Conservation (phyloP, 305 asterid species). For the Ajuga reptans region DNA sequence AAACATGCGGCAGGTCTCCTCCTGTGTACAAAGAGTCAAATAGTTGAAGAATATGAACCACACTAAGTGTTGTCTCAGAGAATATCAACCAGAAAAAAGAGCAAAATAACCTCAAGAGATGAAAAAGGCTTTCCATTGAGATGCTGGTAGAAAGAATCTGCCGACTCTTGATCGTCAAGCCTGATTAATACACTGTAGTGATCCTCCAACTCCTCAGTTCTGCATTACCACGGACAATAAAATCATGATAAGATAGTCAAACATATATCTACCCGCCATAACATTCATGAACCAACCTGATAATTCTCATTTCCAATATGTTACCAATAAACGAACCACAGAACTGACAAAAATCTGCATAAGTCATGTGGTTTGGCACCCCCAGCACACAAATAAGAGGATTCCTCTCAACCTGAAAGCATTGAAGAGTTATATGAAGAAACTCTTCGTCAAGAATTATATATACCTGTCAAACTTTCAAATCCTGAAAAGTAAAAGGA, state of each 20-base stretch:
- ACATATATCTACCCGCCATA: not conserved
- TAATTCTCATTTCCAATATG: conserved; percentile 82
- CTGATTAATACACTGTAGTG: conserved; percentile 69
- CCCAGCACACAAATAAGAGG: conserved; percentile 83
- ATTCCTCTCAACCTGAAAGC: conserved; percentile 58
- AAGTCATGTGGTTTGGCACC: conserved; percentile 92
- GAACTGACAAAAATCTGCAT: conserved; percentile 89
- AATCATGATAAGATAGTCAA: conserved; percentile 21
- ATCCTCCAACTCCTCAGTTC: conserved; percentile 80
- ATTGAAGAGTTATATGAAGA: conserved; percentile 10
- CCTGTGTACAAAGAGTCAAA: conserved; percentile 40
- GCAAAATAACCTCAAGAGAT: conserved; percentile 62
- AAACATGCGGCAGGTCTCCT: conserved; percentile 57
- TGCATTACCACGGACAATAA: conserved; percentile 24
- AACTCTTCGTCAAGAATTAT: not conserved
- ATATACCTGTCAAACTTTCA: not conserved
- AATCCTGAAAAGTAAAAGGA: not conserved
- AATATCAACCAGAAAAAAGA: conserved; percentile 9
- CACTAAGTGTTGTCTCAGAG: not conserved
- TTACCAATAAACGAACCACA: conserved; percentile 82
- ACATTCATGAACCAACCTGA: conserved; percentile 48
- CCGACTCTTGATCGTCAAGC: conserved; percentile 62
- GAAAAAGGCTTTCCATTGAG: conserved; percentile 61
- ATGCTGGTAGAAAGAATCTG: conserved; percentile 72
- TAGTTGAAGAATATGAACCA: conserved; percentile 19